Conservation (phyloP, 768 basidiomycete species). For the Mrakia blollopis region DNA sequence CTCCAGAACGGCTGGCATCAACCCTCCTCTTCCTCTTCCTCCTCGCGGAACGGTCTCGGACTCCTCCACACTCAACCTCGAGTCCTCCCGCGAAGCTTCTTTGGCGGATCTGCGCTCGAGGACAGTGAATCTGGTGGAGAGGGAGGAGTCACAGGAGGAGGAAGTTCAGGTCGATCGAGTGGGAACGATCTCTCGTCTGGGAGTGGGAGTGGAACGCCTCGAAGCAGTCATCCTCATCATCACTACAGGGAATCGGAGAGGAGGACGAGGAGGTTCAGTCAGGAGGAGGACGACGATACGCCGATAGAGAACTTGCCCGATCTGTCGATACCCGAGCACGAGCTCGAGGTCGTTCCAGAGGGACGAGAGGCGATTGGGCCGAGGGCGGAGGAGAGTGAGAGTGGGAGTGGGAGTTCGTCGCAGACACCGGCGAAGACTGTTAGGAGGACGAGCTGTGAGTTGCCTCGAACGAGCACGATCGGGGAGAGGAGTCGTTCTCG, state of each 20-base stretch:
- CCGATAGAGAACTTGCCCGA: not conserved
- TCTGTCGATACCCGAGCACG: not conserved
- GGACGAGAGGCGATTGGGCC: not conserved
- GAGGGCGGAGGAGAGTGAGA: too few species aligned
- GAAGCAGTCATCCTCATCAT: too few species aligned
- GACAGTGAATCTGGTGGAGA: not conserved
- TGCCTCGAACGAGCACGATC: not conserved
- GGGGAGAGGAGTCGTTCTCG: not conserved
- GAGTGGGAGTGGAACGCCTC: too few species aligned
- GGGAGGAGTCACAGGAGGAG: not conserved
- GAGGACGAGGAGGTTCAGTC: too few species aligned
- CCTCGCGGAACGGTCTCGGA: not conserved
- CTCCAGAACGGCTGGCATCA: not conserved
- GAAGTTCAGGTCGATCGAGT: not conserved
- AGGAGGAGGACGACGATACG: too few species aligned
- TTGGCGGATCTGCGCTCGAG: not conserved
- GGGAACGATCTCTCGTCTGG: not conserved
- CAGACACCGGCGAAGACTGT: not conserved
- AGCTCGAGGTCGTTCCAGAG: not conserved
- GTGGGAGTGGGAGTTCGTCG: too few species aligned
- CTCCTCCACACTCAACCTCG: not conserved
- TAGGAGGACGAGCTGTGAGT: not conserved
- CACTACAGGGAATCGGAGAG: too few species aligned
- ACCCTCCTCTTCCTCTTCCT: not conserved
- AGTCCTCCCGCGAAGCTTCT: not conserved